These are phyloP conservation scores for Colletotrichum australisinense DNA, from an alignment of 2,329 filamentous ascomycete genomes.

Conservation along the genomic window DNA sequence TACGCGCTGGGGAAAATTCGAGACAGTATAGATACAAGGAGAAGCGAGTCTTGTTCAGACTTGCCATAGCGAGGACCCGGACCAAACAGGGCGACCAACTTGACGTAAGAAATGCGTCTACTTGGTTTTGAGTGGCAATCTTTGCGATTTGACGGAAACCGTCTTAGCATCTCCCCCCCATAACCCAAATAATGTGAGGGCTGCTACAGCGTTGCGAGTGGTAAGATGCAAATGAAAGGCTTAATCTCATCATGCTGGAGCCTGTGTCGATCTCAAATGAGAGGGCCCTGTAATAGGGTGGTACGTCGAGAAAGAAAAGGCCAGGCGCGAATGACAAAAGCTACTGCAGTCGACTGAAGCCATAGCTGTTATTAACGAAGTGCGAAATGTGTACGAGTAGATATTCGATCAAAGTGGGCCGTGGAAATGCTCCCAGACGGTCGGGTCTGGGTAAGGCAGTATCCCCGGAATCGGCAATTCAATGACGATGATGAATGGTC, in stretches of 20 bases:
- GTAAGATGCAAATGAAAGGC: no score
- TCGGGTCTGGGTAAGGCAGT: background rate
- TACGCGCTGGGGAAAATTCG: no score
- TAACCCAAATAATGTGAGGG: no score
- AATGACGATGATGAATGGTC: background rate
- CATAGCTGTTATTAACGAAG: background rate
- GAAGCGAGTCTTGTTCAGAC: no score
- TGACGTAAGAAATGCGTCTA: no score
- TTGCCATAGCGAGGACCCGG: no score
- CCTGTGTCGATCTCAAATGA: background rate
- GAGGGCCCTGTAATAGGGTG: background rate
- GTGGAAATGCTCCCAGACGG: background rate
- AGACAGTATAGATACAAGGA: no score
- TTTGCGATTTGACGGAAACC: no score
- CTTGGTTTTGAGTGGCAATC: no score
- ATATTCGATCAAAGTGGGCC: background rate
- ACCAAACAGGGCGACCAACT: no score
- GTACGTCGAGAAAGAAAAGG: background rate
- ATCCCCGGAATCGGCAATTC: slow-evolving; percentile 8
- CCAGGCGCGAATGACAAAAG: background rate
- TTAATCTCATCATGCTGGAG: background rate
- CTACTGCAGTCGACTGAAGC: slow-evolving; percentile 2
- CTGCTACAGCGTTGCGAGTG: no score
- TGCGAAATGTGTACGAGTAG: background rate
- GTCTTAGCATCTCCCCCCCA: no score